Percentiles rank a stretch among this genome's conserved stretches.
These are phyloP conservation scores for Phytomonas sp. DNA, from an alignment of 208 protist species.

Conservation along the genomic window DNA sequence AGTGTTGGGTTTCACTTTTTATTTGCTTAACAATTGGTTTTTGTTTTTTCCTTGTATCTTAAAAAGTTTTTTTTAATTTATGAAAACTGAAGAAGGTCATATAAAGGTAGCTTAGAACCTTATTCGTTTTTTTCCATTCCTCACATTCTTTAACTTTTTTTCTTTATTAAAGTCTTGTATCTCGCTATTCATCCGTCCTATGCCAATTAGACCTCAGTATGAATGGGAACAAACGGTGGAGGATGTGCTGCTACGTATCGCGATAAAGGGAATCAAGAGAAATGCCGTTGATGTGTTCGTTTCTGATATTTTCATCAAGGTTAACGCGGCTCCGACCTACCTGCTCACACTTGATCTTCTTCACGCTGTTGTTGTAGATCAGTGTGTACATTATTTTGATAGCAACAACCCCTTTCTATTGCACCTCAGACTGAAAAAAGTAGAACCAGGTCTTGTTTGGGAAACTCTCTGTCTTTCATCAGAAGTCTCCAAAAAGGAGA, in stretches of 20 bases:
- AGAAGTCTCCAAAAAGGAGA: conserved; percentile 21
- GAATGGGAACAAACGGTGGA: conserved; percentile 83
- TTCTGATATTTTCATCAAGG: conserved; percentile 74
- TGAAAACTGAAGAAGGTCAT: neutral
- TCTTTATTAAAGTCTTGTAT: neutral
- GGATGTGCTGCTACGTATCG: conserved; percentile 58
- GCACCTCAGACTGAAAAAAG: conserved; percentile 62
- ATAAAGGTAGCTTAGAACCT: neutral
- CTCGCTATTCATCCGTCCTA: conserved; percentile 11
- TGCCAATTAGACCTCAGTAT: conserved; percentile 81
- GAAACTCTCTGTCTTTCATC: conserved; percentile 38
- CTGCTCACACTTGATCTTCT: conserved; percentile 82
- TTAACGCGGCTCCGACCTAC: conserved; percentile 80
- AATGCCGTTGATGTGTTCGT: conserved; percentile 84
- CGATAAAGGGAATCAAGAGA: conserved; percentile 71
- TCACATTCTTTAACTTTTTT: conserved; percentile 13
- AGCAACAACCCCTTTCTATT: conserved; percentile 19
- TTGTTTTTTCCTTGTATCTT: neutral
- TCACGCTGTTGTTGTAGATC: conserved; percentile 45
- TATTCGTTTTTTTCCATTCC: neutral
- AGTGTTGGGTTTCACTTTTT: neutral
- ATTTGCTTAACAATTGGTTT: neutral
- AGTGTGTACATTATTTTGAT: conserved; percentile 49
- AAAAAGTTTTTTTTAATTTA: neutral
- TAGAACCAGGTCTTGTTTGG: conserved; percentile 36